Evolutionary conservation across 2,329 filamentous ascomycete genomes (phyloP).

Genomic region (Fusarium cyanostomum): DNA sequence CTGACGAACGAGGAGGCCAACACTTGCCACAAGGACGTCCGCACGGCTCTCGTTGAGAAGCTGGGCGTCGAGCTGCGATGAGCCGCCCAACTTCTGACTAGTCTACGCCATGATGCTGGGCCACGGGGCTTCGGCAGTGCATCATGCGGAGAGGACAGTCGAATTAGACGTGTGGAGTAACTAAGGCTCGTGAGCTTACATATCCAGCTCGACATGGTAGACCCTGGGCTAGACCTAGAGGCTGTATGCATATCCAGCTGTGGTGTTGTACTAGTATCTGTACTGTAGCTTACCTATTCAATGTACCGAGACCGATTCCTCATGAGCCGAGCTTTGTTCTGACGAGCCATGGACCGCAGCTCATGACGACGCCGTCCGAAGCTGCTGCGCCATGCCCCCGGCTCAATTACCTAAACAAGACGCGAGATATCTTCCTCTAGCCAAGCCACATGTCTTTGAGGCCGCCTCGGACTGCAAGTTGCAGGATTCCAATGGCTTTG

Average conservation of each 20-base stretch:
- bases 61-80: slow-evolving; percentile 75
- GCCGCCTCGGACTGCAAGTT: slow-evolving; percentile 13
- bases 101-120: neutral
- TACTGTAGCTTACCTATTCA: slow-evolving; percentile 2
- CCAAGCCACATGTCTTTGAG: slow-evolving; percentile 21
- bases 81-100: slow-evolving; percentile 3
- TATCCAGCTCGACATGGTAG: slow-evolving; percentile 30
- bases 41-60: slow-evolving; percentile 69
- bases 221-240: slow-evolving; percentile 18
- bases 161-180: slow-evolving; percentile 33
- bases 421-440: neutral
- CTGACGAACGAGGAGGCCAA: slow-evolving; percentile 86
- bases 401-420: neutral
- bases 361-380: slow-evolving; percentile 3
- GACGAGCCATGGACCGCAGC: slow-evolving; percentile 6
- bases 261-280: slow-evolving; percentile 22
- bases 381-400: slow-evolving; percentile 27
- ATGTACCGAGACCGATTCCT: slow-evolving; percentile 3
- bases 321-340: slow-evolving; percentile 1
- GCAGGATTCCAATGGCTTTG: slow-evolving; percentile 27
- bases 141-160: slow-evolving; percentile 22
- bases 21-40: slow-evolving; percentile 75
- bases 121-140: neutral
- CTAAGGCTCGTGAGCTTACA: slow-evolving; percentile 23
- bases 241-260: slow-evolving; percentile 17